phyloP scores from a whole-genome alignment of 2,329 filamentous ascomycete genomes.

The Botrytis medusae region DNA sequence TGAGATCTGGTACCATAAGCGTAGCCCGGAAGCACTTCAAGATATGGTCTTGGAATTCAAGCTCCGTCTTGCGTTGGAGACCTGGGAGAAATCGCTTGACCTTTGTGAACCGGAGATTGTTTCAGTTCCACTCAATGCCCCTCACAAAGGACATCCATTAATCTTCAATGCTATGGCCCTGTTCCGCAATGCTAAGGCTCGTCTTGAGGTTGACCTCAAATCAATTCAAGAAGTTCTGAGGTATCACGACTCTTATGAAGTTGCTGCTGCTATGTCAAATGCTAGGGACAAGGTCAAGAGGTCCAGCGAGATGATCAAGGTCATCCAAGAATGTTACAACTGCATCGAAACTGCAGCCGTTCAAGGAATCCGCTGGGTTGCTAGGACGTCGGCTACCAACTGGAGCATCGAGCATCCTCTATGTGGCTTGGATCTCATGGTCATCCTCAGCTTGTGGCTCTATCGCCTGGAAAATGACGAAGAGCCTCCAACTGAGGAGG shows the following conservation, averaged over 20 bases:
- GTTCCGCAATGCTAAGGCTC: constrained; percentile 89
- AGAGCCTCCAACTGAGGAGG: constrained; percentile 81
- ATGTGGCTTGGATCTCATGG: constrained; percentile 94
- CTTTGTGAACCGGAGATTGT: constrained; percentile 90
- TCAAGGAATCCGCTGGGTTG: constrained; percentile 96
- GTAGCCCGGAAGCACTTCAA: constrained; percentile 94
- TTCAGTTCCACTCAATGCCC: constrained; percentile 84
- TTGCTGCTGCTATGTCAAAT: constrained; percentile 93
- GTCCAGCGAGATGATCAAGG: constrained; percentile 96
- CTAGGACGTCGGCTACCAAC: constrained; percentile 95
- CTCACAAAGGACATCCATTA: constrained; percentile 92
- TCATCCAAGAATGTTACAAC: constrained; percentile 96
- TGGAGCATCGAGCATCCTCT: constrained; percentile 99
- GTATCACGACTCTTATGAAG: constrained; percentile 96
- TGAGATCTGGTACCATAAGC: constrained; percentile 98
- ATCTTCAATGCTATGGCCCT: constrained; percentile 98
- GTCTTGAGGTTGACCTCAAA: constrained; percentile 93
- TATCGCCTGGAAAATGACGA: constrained; percentile 99
- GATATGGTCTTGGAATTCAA: constrained; percentile 99
- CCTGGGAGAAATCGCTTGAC: constrained; percentile 97
- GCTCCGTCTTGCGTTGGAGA: constrained; percentile 89
- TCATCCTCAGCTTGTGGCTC: constrained; percentile 95
- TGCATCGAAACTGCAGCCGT: constrained; percentile 94
- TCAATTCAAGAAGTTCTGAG: constrained; percentile 89
- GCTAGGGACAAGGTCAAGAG: constrained; percentile 92